Percentiles rank a stretch among this genome's conserved stretches.
These are phyloP conservation scores for Phytophthora fragariae DNA, from an alignment of 352 stramenopile genomes.

Conservation along the genomic window DNA sequence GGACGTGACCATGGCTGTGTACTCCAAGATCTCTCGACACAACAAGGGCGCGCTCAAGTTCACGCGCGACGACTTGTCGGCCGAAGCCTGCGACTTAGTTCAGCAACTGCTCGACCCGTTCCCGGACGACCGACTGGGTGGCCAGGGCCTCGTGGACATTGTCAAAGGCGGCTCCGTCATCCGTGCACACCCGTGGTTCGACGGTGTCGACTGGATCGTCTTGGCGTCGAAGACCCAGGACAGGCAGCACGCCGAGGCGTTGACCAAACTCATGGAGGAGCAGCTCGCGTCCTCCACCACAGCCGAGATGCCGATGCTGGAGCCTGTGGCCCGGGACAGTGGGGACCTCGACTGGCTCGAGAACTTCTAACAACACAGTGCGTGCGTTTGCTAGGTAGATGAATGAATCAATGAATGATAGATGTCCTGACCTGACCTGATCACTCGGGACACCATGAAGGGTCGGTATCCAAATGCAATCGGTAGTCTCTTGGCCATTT, in stretches of 20 bases:
- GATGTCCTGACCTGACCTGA: neutral
- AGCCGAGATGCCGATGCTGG: constrained; percentile 67
- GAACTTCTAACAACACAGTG: constrained; percentile 66
- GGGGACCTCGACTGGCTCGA: constrained; percentile 81
- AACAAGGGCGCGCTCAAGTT: constrained; percentile 72
- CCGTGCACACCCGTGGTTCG: constrained; percentile 85
- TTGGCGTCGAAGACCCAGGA: constrained; percentile 75
- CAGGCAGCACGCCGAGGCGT: constrained; percentile 53
- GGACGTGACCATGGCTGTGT: constrained; percentile 85
- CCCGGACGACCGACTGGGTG: constrained; percentile 68
- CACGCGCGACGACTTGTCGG: constrained; percentile 56
- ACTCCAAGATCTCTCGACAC: constrained; percentile 88
- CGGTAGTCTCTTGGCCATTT: constrained; percentile 19
- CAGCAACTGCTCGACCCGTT: constrained; percentile 78
- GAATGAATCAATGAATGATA: neutral
- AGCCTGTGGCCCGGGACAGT: constrained; percentile 48
- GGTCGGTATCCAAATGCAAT: constrained; percentile 39
- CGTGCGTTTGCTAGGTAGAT: constrained; percentile 19
- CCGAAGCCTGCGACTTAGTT: constrained; percentile 65
- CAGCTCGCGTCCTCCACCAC: constrained; percentile 40
- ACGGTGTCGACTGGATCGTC: constrained; percentile 77
- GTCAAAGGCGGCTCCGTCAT: constrained; percentile 81
- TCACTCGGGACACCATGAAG: constrained; percentile 11
- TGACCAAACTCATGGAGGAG: constrained; percentile 70
- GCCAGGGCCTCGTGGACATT: constrained; percentile 82